These are phyloP conservation scores for Clitocybe nebularis DNA, from an alignment of 1,284 basidiomycete species.

Conservation along the genomic window DNA sequence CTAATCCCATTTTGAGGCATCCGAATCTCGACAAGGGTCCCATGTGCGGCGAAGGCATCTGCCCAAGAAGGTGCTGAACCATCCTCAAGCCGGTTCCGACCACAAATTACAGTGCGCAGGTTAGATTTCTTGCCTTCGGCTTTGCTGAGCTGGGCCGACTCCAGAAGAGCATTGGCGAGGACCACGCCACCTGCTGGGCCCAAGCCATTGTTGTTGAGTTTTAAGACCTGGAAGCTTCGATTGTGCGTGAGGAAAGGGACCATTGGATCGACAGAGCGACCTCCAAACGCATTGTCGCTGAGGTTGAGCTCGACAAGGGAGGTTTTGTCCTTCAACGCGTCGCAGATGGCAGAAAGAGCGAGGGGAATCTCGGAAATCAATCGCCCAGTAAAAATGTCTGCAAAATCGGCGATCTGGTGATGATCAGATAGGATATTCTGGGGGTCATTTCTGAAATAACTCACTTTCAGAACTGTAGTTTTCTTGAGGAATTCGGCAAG, in stretches of 20 bases:
- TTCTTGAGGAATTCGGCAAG: constrained; percentile 79
- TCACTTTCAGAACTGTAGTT: constrained; percentile 71
- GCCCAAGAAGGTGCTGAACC: constrained; percentile 86
- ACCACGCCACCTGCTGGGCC: constrained; percentile 89
- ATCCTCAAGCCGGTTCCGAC: constrained; percentile 92
- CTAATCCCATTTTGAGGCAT: constrained; percentile 98
- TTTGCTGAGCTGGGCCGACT: constrained; percentile 72
- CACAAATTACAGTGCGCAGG: constrained; percentile 84
- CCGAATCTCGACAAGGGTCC: constrained; percentile 77
- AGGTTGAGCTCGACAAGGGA: constrained; percentile 87
- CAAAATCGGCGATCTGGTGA: constrained; percentile 85
- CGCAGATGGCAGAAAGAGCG: constrained; percentile 86
- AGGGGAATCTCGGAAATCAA: constrained; percentile 94
- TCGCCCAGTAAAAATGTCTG: constrained; percentile 97
- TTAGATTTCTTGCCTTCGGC: constrained; percentile 66
- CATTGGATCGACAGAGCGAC: constrained; percentile 92
- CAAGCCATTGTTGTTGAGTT: constrained; percentile 96
- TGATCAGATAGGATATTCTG: constrained; percentile 9
- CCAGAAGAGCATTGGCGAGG: constrained; percentile 81
- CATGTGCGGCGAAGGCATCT: constrained; percentile 84
- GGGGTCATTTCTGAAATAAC: constrained; percentile 1
- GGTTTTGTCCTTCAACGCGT: constrained; percentile 78
- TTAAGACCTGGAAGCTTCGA: constrained; percentile 77
- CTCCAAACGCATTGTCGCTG: constrained; percentile 96
- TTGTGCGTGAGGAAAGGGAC: constrained; percentile 86